Percentiles rank a stretch among this genome's conserved stretches.
These are phyloP conservation scores for Fusarium sp. DNA, from an alignment of 2,329 filamentous ascomycete species.

Conservation along the genomic window DNA sequence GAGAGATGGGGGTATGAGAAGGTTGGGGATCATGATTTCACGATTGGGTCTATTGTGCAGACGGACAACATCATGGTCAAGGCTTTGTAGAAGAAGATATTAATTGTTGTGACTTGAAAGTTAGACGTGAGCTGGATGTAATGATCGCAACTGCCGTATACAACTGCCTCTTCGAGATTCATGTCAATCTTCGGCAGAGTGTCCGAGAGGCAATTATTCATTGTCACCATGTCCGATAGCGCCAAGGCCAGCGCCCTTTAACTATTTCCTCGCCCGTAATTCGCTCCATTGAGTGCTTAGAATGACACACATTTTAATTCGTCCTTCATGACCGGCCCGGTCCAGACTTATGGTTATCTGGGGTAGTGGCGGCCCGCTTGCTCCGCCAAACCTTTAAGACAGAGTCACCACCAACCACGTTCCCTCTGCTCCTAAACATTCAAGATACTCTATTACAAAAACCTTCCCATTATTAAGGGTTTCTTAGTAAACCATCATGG, in stretches of 20 bases:
- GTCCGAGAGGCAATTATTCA: not conserved
- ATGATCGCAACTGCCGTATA: not conserved
- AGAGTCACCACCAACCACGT: no score
- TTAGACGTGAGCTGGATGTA: no score
- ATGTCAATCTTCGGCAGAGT: not conserved
- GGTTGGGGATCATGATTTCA: constrained; percentile 57
- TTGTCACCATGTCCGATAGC: not conserved
- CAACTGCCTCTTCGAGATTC: not conserved
- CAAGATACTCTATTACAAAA: no score
- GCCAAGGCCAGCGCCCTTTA: not conserved
- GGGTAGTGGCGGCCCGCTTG: constrained; percentile 17
- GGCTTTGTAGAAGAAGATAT: constrained; percentile 11
- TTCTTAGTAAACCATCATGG: no score
- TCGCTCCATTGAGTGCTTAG: not conserved
- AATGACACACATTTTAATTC: constrained; percentile 21
- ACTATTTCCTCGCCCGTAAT: not conserved
- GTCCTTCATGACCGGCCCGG: constrained; percentile 21
- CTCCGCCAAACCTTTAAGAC: constrained; percentile 27
- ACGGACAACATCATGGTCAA: constrained; percentile 58
- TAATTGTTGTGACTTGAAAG: no score
- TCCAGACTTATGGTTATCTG: not conserved
- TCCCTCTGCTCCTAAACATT: no score
- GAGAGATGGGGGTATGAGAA: constrained; percentile 53
- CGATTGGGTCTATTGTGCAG: constrained; percentile 54
- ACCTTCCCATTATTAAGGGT: no score